Evolutionary conservation across 2,329 filamentous ascomycete species (phyloP).

Genomic region (Mariannaea elegans): DNA sequence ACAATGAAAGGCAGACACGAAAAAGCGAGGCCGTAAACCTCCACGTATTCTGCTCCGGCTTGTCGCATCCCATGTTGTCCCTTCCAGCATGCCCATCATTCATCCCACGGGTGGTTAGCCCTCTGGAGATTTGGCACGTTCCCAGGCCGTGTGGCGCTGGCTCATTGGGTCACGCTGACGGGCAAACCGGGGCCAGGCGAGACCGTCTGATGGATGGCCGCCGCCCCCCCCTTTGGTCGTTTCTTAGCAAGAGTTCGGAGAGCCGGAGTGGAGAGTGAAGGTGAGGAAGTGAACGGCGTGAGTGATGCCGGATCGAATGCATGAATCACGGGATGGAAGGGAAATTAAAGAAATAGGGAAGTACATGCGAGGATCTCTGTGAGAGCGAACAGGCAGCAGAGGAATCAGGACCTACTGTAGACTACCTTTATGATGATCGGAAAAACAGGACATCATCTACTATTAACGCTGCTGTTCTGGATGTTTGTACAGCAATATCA

Average conservation of each 20-base stretch:
- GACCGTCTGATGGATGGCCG: slow-evolving; percentile 22
- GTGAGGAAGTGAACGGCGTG: slow-evolving; percentile 14
- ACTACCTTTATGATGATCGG: too few species aligned
- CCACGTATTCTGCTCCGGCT: neutral
- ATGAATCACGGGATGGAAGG: slow-evolving; percentile 11
- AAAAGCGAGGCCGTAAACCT: slow-evolving; percentile 3
- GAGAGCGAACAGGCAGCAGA: too few species aligned
- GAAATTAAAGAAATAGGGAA: slow-evolving; percentile 5
- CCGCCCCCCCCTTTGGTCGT: neutral
- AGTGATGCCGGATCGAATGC: slow-evolving; percentile 3
- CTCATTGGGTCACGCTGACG: slow-evolving; percentile 38
- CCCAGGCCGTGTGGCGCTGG: slow-evolving; percentile 37
- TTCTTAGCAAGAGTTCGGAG: neutral
- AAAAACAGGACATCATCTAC: neutral
- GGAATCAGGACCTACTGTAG: too few species aligned
- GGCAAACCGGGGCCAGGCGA: slow-evolving; percentile 26
- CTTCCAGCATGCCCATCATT: slow-evolving; percentile 10
- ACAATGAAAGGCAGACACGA: neutral
- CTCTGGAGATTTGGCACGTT: slow-evolving; percentile 29
- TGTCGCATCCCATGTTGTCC: slow-evolving; percentile 8
- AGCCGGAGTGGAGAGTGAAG: slow-evolving; percentile 7
- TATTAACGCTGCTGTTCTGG: too few species aligned
- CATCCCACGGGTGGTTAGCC: slow-evolving; percentile 15
- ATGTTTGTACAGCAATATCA: neutral
- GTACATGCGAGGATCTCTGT: too few species aligned